phyloP scores from a whole-genome alignment of 176 grass and related monocot species.

The Carex cristatella region DNA sequence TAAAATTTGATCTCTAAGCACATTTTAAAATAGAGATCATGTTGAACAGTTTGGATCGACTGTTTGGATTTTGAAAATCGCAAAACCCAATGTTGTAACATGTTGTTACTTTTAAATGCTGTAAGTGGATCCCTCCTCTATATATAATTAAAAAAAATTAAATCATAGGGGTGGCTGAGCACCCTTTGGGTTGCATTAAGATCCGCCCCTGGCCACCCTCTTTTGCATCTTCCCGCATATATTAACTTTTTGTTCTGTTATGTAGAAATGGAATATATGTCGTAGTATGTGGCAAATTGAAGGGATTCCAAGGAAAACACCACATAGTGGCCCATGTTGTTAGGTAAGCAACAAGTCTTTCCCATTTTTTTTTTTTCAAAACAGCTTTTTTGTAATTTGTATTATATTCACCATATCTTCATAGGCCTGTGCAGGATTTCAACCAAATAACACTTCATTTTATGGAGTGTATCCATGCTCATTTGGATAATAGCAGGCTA shows the following conservation, averaged over 20 bases:
- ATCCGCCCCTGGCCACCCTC: neutral
- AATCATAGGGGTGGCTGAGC: too few species aligned
- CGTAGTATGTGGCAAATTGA: slow-evolving; percentile 65
- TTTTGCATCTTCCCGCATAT: slow-evolving; percentile 5
- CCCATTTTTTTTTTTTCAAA: neutral
- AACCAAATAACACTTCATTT: slow-evolving; percentile 81
- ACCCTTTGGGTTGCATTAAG: too few species aligned
- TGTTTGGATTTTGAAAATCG: too few species aligned
- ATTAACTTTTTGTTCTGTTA: slow-evolving; percentile 15
- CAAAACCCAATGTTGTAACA: too few species aligned
- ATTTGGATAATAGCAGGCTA: slow-evolving; percentile 56
- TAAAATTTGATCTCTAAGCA: too few species aligned
- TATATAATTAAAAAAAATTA: too few species aligned
- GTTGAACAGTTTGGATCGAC: too few species aligned
- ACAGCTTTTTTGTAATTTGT: slow-evolving; percentile 10
- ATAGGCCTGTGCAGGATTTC: slow-evolving; percentile 67
- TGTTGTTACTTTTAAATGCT: too few species aligned
- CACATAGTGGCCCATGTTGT: slow-evolving; percentile 65
- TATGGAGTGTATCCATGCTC: slow-evolving; percentile 76
- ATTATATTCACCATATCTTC: slow-evolving; percentile 24
- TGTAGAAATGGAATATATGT: slow-evolving; percentile 70
- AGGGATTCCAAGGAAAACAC: slow-evolving; percentile 85
- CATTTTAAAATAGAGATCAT: too few species aligned
- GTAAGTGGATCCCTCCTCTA: too few species aligned
- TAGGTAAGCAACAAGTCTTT: slow-evolving; percentile 43